phyloP scores from a whole-genome alignment of 2,329 filamentous ascomycete genomes.

The Aspergillus hiratsukae region DNA sequence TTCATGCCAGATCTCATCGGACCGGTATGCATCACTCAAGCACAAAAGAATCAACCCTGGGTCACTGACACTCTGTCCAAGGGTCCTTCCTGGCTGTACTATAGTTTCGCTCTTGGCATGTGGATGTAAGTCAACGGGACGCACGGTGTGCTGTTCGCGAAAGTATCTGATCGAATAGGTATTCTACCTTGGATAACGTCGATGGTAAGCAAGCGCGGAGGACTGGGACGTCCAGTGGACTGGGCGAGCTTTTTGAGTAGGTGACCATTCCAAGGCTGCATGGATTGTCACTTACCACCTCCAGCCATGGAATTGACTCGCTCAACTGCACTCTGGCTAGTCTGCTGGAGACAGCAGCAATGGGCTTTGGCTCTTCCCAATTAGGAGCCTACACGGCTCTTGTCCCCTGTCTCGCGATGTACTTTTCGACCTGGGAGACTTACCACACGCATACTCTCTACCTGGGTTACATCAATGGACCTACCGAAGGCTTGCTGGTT shows the following conservation, averaged over 20 bases:
- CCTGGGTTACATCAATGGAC: constrained; percentile 93
- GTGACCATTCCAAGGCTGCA: constrained; percentile 22
- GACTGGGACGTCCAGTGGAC: constrained; percentile 88
- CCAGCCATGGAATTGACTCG: constrained; percentile 88
- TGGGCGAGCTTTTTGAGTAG: constrained; percentile 92
- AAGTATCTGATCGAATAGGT: constrained; percentile 38
- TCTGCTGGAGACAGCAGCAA: constrained; percentile 83
- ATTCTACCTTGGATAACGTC: constrained; percentile 98
- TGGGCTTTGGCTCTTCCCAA: constrained; percentile 80
- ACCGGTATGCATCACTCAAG: constrained; percentile 57
- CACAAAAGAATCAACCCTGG: not conserved
- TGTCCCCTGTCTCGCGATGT: constrained; percentile 92
- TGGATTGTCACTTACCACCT: constrained; percentile 16
- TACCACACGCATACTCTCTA: constrained; percentile 98
- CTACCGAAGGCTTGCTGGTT: constrained; percentile 90
- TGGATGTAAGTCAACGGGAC: constrained; percentile 67
- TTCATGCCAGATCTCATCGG: constrained; percentile 87
- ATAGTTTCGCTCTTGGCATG: constrained; percentile 88
- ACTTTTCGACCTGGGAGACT: constrained; percentile 99
- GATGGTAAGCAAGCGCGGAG: constrained; percentile 95
- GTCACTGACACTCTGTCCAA: constrained; percentile 34
- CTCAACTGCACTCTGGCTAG: constrained; percentile 94
- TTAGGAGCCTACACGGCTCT: constrained; percentile 88
- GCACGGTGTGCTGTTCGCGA: not conserved
- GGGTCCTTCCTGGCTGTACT: constrained; percentile 89